Conservation (phyloP, 306 rosid genomes). For the Rosa persica region DNA sequence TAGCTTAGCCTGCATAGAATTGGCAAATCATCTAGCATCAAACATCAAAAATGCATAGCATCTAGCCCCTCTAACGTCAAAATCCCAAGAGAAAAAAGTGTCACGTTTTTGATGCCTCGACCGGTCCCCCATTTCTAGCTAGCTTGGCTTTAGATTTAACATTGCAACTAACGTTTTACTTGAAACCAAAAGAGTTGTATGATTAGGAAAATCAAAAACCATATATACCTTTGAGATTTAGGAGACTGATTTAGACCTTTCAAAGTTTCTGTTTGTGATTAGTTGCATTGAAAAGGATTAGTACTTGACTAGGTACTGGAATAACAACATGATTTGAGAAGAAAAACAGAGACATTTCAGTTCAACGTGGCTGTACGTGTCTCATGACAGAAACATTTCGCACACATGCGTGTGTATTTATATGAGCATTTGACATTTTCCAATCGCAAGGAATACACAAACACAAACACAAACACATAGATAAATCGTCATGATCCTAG, state of each 20-base stretch:
- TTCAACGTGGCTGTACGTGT: conserved; percentile 2
- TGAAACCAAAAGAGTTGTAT: neutral
- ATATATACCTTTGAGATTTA: neutral
- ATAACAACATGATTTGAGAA: neutral
- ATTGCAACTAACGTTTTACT: conserved; percentile 33
- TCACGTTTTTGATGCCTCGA: conserved; percentile 24
- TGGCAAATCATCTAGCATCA: conserved; percentile 34
- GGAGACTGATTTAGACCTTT: neutral
- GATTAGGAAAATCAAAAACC: neutral
- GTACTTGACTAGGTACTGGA: neutral
- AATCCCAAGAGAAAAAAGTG: conserved; percentile 36
- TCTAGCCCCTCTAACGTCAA: conserved; percentile 46
- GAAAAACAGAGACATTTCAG: neutral
- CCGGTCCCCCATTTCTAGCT: conserved; percentile 42
- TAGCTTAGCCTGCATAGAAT: conserved; percentile 17
- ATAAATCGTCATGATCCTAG: neutral
- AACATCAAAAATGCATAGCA: neutral
- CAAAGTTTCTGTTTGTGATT: neutral
- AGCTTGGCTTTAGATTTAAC: conserved; percentile 29
- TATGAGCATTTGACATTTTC: neutral
- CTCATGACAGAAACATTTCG: neutral
- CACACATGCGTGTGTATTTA: neutral
- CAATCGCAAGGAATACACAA: neutral
- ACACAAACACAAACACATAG: neutral
- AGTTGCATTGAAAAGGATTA: neutral